A percentile compares a stretch with the other conserved stretches of the same genome.
Evolutionary conservation across 1,284 basidiomycete species (phyloP).

Genomic region (Cutaneotrichosporon cyanovorans): DNA sequence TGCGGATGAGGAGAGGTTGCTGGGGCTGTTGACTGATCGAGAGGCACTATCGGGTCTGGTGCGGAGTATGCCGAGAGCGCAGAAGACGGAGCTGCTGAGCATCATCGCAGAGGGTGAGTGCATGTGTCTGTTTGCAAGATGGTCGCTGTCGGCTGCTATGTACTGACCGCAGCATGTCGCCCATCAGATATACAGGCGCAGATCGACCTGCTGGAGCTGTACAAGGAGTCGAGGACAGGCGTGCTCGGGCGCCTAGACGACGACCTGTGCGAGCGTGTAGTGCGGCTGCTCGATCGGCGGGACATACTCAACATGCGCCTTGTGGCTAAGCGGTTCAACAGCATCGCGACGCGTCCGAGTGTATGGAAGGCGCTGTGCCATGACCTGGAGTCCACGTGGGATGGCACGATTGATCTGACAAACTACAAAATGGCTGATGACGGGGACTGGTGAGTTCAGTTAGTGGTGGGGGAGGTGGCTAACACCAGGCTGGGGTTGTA

Average conservation of each 20-base stretch:
- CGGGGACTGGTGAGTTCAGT: constrained; percentile 56
- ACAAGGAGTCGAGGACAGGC: constrained; percentile 70
- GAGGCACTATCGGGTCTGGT: constrained; percentile 14
- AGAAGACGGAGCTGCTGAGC: constrained; percentile 23
- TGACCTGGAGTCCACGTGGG: constrained; percentile 27
- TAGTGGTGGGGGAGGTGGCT: background rate
- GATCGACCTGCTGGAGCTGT: constrained; percentile 72
- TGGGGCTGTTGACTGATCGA: constrained; percentile 5
- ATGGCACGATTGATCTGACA: constrained; percentile 14
- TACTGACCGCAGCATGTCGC: constrained; percentile 25
- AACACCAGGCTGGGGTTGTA: constrained; percentile 57
- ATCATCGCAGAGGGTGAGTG: constrained; percentile 27
- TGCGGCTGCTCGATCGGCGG: constrained; percentile 58
- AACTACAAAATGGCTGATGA: constrained; percentile 49
- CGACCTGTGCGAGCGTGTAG: constrained; percentile 58
- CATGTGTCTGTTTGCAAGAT: too few species aligned
- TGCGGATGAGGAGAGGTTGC: constrained; percentile 1
- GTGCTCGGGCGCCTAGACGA: constrained; percentile 66
- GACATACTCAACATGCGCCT: constrained; percentile 53
- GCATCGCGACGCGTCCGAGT: constrained; percentile 59
- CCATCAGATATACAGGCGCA: constrained; percentile 50
- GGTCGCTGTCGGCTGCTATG: too few species aligned
- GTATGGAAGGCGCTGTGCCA: constrained; percentile 56
- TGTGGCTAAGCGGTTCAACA: constrained; percentile 60
- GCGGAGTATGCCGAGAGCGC: constrained; percentile 18